Evolutionary conservation across 768 basidiomycete genomes (phyloP).

Genomic region (Calocera cornea): DNA sequence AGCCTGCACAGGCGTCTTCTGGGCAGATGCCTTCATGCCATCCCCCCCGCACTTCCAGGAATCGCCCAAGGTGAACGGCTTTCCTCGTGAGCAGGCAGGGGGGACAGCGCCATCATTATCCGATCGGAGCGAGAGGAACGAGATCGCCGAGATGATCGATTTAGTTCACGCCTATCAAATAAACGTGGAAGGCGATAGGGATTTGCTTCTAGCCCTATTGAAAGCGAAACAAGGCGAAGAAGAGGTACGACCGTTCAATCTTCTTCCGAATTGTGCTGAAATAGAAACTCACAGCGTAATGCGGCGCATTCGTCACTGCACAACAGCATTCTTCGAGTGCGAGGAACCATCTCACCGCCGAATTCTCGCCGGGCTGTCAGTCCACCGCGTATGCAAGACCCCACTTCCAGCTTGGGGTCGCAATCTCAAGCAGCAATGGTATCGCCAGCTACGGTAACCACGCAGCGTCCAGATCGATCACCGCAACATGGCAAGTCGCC

Average conservation of each 20-base stretch:
- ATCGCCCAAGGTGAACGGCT: not conserved
- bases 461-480: not conserved
- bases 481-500: not conserved
- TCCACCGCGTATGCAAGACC: not conserved
- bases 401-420: not conserved
- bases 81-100: not conserved
- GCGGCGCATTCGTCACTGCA: not conserved
- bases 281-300: not conserved
- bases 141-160: not conserved
- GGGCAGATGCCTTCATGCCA: not conserved
- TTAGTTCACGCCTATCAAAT: not conserved
- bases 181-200: not conserved
- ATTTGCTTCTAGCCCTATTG: not conserved
- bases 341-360: not conserved
- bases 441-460: not conserved
- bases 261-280: not conserved
- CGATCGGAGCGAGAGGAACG: not conserved
- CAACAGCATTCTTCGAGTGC: not conserved
- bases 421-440: not conserved
- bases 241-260: not conserved
- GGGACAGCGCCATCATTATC: not conserved
- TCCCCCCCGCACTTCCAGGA: not conserved
- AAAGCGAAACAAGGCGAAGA: not conserved
- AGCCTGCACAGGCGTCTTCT: not conserved
- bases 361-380: not conserved